A percentile compares a stretch with the other conserved stretches of the same genome.
phyloP scores from a whole-genome alignment of 1,139 yeast species.

The Saccharomycopsis hybrid region DNA sequence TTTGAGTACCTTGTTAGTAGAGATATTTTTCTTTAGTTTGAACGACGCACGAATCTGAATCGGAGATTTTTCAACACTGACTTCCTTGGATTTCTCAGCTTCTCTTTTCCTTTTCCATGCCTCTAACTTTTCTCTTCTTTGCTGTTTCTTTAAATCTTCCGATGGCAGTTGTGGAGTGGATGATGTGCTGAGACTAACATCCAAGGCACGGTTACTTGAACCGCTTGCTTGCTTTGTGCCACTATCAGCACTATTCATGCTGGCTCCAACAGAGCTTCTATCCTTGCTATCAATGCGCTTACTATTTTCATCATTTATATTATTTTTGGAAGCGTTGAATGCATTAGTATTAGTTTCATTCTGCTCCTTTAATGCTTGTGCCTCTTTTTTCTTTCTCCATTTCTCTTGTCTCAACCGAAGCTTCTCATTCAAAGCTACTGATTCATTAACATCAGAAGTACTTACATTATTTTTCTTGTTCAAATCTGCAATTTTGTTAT shows the following conservation, averaged over 20 bases:
- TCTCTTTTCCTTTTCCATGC: constrained; percentile 40
- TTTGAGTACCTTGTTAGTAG: background rate
- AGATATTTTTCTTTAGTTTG: background rate
- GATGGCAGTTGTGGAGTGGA: no score
- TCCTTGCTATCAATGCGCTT: no score
- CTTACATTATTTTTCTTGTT: no score
- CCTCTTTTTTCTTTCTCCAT: constrained; percentile 1
- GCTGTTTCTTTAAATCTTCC: constrained; percentile 17
- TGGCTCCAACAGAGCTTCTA: no score
- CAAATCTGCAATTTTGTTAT: no score
- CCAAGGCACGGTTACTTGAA: no score
- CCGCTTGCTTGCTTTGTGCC: no score
- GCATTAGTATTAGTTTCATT: background rate
- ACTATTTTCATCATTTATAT: no score
- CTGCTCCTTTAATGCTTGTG: background rate
- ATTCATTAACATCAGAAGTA: background rate
- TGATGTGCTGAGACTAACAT: no score
- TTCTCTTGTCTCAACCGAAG: constrained; percentile 5
- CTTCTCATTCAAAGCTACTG: background rate
- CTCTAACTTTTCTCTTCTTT: constrained; percentile 28
- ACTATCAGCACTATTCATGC: no score
- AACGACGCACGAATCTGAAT: background rate
- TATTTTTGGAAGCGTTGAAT: no score
- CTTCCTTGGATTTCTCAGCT: constrained; percentile 22
- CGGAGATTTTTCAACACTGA: background rate